Evolutionary conservation across 495 filamentous ascomycete species (phyloP).

Genomic region (Elaphomyces granulatus): DNA sequence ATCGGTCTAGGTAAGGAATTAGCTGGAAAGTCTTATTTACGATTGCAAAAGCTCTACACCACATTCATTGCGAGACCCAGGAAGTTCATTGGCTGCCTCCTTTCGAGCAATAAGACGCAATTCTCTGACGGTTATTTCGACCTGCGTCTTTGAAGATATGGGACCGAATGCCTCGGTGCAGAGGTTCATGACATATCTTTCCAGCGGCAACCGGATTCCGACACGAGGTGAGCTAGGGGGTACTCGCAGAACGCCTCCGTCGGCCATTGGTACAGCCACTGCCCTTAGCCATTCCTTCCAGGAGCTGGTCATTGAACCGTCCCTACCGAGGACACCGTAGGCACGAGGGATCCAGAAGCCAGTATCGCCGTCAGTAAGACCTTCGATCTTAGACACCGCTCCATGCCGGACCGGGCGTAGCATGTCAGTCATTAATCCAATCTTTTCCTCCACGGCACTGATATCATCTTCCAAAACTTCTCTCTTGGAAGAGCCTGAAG

Average conservation of each 20-base stretch:
- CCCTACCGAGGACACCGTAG: slow-evolving; percentile 83
- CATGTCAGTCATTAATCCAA: slow-evolving; percentile 89
- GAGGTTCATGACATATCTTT: slow-evolving; percentile 94
- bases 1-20: slow-evolving; percentile 45
- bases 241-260: slow-evolving; percentile 68
- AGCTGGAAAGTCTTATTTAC: slow-evolving; percentile 18
- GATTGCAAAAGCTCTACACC: no score
- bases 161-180: slow-evolving; percentile 91
- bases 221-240: slow-evolving; percentile 79
- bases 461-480: slow-evolving; percentile 87
- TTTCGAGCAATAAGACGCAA: slow-evolving; percentile 83
- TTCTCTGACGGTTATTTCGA: slow-evolving; percentile 82
- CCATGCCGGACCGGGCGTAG: slow-evolving; percentile 84
- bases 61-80: slow-evolving; percentile 63
- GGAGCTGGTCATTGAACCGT: slow-evolving; percentile 71
- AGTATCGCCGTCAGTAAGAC: slow-evolving; percentile 87
- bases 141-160: slow-evolving; percentile 84
- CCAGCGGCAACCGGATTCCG: slow-evolving; percentile 92
- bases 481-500: slow-evolving; percentile 64
- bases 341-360: slow-evolving; percentile 93
- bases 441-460: slow-evolving; percentile 92
- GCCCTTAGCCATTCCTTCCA: slow-evolving; percentile 99
- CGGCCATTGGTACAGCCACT: slow-evolving; percentile 87
- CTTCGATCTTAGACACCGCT: slow-evolving; percentile 93
- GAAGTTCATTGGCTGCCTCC: slow-evolving; percentile 87